Percentiles rank a stretch among this genome's conserved stretches.
Conservation (phyloP, 192 early-diverging fungal species). For the Phycomyces blakesleeanus region DNA sequence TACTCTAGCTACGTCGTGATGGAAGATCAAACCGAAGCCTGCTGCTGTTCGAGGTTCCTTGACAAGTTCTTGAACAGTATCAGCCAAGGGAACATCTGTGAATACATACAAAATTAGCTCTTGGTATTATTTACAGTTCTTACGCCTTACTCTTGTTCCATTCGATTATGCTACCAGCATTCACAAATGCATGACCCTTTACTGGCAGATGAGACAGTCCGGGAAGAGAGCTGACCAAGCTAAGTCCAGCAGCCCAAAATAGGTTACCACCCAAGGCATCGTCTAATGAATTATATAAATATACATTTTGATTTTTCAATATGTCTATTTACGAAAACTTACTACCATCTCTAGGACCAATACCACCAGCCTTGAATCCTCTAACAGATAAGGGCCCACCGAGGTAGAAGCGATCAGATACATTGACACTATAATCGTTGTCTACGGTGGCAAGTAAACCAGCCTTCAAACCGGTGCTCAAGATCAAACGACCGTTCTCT, state of each 20-base stretch:
- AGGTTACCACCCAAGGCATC: slow-evolving; percentile 86
- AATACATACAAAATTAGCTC: too few relatives aligned
- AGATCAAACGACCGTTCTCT: slow-evolving; percentile 8
- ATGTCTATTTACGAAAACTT: slow-evolving; percentile 6
- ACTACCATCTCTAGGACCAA: slow-evolving; percentile 82
- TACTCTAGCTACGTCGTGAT: slow-evolving; percentile 73
- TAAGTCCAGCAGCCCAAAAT: slow-evolving; percentile 72
- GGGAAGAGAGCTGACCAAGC: slow-evolving; percentile 80
- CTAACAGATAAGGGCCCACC: slow-evolving; percentile 85
- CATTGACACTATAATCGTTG: slow-evolving; percentile 44
- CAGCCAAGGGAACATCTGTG: slow-evolving; percentile 12
- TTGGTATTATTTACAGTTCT: neutral
- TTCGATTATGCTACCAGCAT: slow-evolving; percentile 58
- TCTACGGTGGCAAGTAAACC: slow-evolving; percentile 67
- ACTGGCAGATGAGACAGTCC: slow-evolving; percentile 59
- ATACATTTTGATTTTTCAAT: neutral
- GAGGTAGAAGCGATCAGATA: slow-evolving; percentile 85
- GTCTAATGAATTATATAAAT: slow-evolving; percentile 20
- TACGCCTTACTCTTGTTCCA: neutral
- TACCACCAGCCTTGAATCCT: slow-evolving; percentile 83
- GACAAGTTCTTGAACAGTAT: slow-evolving; percentile 44
- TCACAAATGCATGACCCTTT: slow-evolving; percentile 82
- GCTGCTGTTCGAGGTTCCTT: slow-evolving; percentile 63
- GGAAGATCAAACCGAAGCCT: slow-evolving; percentile 81
- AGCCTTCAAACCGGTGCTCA: slow-evolving; percentile 45